A percentile compares a stretch with the other conserved stretches of the same genome.
Conservation (phyloP, 495 filamentous ascomycete genomes). For the Xylaria longipes region DNA sequence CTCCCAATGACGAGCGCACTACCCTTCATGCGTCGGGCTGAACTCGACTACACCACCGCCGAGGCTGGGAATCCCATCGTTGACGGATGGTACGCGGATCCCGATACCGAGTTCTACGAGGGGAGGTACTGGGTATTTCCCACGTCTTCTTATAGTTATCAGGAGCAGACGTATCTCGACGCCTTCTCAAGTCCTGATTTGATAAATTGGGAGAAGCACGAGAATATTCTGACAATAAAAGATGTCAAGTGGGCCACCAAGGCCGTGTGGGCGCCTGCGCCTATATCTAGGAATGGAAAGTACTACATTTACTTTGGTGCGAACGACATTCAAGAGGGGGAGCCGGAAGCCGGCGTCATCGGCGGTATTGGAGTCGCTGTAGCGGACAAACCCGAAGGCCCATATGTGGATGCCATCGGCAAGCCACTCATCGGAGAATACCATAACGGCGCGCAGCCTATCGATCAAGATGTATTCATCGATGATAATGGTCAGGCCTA, state of each 20-base stretch:
- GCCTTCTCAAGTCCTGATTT: slow-evolving; percentile 55
- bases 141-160: slow-evolving; percentile 52
- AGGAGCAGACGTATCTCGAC: slow-evolving; percentile 55
- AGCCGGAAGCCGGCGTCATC: slow-evolving; percentile 26
- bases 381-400: slow-evolving; percentile 51
- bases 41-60: slow-evolving; percentile 33
- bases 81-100: slow-evolving; percentile 58
- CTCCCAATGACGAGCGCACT: slow-evolving; percentile 9
- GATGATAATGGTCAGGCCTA: slow-evolving; percentile 57
- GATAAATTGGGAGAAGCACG: slow-evolving; percentile 49
- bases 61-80: slow-evolving; percentile 50
- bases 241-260: slow-evolving; percentile 55
- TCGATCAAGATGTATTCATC: slow-evolving; percentile 58
- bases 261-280: slow-evolving; percentile 59
- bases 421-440: slow-evolving; percentile 48
- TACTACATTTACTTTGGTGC: slow-evolving; percentile 60
- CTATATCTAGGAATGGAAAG: slow-evolving; percentile 52
- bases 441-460: slow-evolving; percentile 52
- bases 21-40: neutral
- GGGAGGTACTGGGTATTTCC: slow-evolving; percentile 59
- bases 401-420: slow-evolving; percentile 53
- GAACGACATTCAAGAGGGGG: slow-evolving; percentile 44
- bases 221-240: slow-evolving; percentile 45
- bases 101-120: slow-evolving; percentile 58
- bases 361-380: slow-evolving; percentile 56